Evolutionary conservation across 1,139 yeast genomes (phyloP).

Genomic region (Suhomyces bolitotheri): DNA sequence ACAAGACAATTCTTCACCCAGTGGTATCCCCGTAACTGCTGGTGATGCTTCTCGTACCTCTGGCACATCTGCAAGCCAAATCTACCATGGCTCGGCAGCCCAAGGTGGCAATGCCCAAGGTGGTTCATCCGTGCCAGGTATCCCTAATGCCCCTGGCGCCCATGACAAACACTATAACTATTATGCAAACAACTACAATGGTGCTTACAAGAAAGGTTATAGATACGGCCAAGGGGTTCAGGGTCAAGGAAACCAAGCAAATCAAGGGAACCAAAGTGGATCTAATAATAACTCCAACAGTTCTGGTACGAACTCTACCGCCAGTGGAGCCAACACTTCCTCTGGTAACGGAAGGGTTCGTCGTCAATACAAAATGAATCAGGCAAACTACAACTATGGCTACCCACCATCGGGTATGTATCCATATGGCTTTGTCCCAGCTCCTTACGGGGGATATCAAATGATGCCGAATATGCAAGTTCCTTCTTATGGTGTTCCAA

Average conservation of each 20-base stretch:
- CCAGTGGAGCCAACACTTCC: constrained; percentile 11
- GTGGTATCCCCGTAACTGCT: constrained; percentile 11
- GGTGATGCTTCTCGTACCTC: constrained; percentile 2
- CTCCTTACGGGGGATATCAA: constrained; percentile 18
- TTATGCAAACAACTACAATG: constrained; percentile 10
- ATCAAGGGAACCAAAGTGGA: constrained; percentile 1
- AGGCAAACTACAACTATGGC: constrained; percentile 17
- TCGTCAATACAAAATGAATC: constrained; percentile 14
- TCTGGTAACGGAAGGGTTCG: constrained; percentile 13
- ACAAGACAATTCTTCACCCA: constrained; percentile 14
- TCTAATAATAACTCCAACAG: neutral
- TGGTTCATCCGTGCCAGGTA: constrained; percentile 9
- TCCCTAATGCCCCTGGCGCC: constrained; percentile 11
- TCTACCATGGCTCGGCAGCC: constrained; percentile 7
- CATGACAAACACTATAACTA: constrained; percentile 7
- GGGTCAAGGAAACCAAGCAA: constrained; percentile 3
- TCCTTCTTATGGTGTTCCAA: constrained; percentile 18
- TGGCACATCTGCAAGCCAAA: neutral
- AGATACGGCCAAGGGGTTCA: constrained; percentile 5
- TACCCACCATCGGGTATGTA: constrained; percentile 19
- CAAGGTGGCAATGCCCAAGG: constrained; percentile 11
- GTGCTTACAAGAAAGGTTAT: constrained; percentile 11
- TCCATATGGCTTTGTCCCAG: constrained; percentile 17
- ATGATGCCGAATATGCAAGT: constrained; percentile 20
- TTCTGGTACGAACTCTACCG: constrained; percentile 4